Conservation (phyloP, 495 filamentous ascomycete genomes). For the Talaromyces thailandensis region DNA sequence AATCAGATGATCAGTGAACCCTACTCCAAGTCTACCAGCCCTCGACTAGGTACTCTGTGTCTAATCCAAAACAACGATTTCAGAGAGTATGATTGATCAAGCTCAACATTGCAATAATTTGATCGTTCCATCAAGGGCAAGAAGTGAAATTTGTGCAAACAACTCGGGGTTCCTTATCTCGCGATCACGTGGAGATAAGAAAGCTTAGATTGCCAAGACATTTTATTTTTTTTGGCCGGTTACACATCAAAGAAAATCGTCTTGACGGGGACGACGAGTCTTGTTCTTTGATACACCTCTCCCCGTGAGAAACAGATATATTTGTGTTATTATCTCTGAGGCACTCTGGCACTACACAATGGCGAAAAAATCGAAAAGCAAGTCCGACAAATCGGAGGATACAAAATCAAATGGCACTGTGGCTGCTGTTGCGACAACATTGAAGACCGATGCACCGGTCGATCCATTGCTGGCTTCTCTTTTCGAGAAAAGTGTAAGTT, state of each 20-base stretch:
- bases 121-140: not conserved
- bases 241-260: constrained; percentile 3
- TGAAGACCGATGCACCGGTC: constrained; percentile 35
- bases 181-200: constrained; percentile 3
- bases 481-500: constrained; percentile 72
- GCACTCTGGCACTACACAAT: constrained; percentile 14
- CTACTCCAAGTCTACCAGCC: not conserved
- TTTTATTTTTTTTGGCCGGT: not conserved
- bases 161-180: not conserved
- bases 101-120: not conserved
- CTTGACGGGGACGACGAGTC: not conserved
- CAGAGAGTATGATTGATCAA: not conserved
- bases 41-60: not conserved
- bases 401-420: constrained; percentile 1
- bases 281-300: not conserved
- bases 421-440: constrained; percentile 22
- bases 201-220: constrained; percentile 4
- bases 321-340: not conserved
- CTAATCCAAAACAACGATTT: not conserved
- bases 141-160: not conserved
- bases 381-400: constrained; percentile 15
- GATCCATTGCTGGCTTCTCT: constrained; percentile 72
- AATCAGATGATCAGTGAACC: not conserved
- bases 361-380: constrained; percentile 35
- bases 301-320: not conserved